Conservation (phyloP, 768 basidiomycete genomes). For the Tricholoma terreum region DNA sequence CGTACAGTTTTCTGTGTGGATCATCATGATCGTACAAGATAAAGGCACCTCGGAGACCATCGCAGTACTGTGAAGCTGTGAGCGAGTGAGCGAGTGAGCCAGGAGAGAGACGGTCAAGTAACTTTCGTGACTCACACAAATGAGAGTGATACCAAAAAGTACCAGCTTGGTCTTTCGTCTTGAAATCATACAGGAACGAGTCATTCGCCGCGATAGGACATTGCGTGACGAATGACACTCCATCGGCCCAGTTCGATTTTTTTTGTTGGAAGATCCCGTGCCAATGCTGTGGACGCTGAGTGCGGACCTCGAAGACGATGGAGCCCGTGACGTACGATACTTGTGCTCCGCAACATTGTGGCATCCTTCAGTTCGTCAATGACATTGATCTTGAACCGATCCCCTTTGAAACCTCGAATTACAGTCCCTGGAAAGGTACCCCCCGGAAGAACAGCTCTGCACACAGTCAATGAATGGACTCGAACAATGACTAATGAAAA, state of each 20-base stretch:
- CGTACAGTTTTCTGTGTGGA: not conserved
- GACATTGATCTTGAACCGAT: conserved; percentile 22
- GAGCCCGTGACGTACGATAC: conserved; percentile 17
- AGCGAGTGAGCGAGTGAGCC: no score
- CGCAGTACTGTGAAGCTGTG: no score
- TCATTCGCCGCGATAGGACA: no score
- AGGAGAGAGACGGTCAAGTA: no score
- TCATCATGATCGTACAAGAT: conserved; percentile 29
- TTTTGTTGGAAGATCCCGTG: conserved; percentile 2
- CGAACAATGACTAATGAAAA: conserved; percentile 3
- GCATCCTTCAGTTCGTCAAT: conserved; percentile 18
- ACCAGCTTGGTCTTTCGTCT: conserved; percentile 30
- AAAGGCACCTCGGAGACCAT: no score
- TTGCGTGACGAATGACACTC: conserved; percentile 21
- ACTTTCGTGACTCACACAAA: no score
- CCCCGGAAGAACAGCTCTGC: conserved; percentile 22
- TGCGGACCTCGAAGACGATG: conserved; percentile 42
- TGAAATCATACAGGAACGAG: conserved; percentile 32
- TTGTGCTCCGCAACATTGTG: conserved; percentile 21
- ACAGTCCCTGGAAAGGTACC: conserved; percentile 26
- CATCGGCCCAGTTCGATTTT: conserved; percentile 10
- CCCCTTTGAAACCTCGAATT: conserved; percentile 22
- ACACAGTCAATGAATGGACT: not conserved
- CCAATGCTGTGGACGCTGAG: conserved; percentile 1
- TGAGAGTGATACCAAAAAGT: no score